Base-by-base conservation (phyloP, 139 green algal genomes). In the Chlamydomonas eustigma region DNA sequence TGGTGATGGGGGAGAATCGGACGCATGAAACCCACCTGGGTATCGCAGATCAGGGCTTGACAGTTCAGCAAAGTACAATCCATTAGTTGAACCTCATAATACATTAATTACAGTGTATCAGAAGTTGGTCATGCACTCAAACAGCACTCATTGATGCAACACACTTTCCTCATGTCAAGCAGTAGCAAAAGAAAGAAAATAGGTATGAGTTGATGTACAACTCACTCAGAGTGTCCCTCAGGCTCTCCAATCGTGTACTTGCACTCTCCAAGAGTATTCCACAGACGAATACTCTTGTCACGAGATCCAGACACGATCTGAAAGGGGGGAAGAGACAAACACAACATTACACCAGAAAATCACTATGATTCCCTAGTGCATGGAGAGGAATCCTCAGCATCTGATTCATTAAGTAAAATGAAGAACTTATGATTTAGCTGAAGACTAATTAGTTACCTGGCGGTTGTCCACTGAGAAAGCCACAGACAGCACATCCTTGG, bases 391-490 rank as follows among this genome's bases (percentile, higher is more conserved):
- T n/a, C n/a, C n/a, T n/a, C n/a, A n/a, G n/a, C n/a, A n/a, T n/a
- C n/a, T n/a, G n/a, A n/a, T n/a, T n/a, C n/a, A n/a, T n/a, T n/a
- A n/a, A n/a, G n/a, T n/a, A n/a, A n/a, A n/a, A n/a, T n/a, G n/a
- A n/a, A n/a, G n/a, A n/a, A n/a, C 18, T 63, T 63, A 63, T 38
- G 22, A 4, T n/a, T n/a, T n/a, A n/a, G n/a, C n/a, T n/a, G n/a
- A n/a, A n/a, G n/a, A n/a, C n/a, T n/a, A n/a, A n/a, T n/a, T n/a
- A n/a, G 64, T 18, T 35, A 93, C 91, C 91, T 97, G 92, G 76
- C 96, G 88, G 93, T 99, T 99, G 91, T 99, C 96, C n/a, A 97
- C 92, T 52, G 90, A 97, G 92, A 99, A 98, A 51, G 96, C 96
- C 0, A 99, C 96, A 76, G 87, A 95, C 71, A 99, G 90, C 30